Evolutionary conservation across 176 grass and related monocot species (phyloP).

Genomic region (Zizania latifolia): DNA sequence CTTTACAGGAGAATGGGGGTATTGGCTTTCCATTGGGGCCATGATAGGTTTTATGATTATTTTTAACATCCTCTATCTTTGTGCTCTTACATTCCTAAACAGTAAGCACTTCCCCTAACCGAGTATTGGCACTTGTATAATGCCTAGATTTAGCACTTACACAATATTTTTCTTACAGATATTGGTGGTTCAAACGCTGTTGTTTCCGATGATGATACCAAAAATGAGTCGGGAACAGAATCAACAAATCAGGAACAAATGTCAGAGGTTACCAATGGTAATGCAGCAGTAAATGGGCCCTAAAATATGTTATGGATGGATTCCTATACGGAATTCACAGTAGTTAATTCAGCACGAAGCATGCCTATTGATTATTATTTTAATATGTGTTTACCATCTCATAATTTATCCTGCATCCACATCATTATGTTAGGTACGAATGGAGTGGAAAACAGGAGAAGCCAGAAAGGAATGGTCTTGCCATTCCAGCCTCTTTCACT

Average conservation of each 20-base stretch:
- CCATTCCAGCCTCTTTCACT: slow-evolving; percentile 73
- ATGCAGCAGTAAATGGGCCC: not conserved
- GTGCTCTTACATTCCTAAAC: slow-evolving; percentile 45
- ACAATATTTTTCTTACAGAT: slow-evolving; percentile 30
- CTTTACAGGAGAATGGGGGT: slow-evolving; percentile 45
- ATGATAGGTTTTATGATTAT: slow-evolving; percentile 50
- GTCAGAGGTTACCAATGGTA: slow-evolving; percentile 6
- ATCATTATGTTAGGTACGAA: slow-evolving; percentile 5
- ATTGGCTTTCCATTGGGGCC: slow-evolving; percentile 56
- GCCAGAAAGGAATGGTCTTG: slow-evolving; percentile 54
- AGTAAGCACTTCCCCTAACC: slow-evolving; percentile 31
- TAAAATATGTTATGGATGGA: not conserved
- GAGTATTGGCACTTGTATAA: not conserved
- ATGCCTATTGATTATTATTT: not conserved
- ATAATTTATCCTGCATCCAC: not conserved
- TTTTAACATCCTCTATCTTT: slow-evolving; percentile 50
- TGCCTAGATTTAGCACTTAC: not conserved
- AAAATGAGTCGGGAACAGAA: slow-evolving; percentile 18
- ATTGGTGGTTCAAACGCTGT: slow-evolving; percentile 26
- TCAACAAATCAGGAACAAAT: slow-evolving; percentile 23
- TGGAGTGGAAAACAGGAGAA: slow-evolving; percentile 5
- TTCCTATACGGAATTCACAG: not conserved
- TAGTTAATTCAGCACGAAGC: not conserved
- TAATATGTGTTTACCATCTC: not conserved
- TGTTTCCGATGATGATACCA: slow-evolving; percentile 30